phyloP scores from a whole-genome alignment of 164 flowering plant species.

The Vitis rotundifolia region DNA sequence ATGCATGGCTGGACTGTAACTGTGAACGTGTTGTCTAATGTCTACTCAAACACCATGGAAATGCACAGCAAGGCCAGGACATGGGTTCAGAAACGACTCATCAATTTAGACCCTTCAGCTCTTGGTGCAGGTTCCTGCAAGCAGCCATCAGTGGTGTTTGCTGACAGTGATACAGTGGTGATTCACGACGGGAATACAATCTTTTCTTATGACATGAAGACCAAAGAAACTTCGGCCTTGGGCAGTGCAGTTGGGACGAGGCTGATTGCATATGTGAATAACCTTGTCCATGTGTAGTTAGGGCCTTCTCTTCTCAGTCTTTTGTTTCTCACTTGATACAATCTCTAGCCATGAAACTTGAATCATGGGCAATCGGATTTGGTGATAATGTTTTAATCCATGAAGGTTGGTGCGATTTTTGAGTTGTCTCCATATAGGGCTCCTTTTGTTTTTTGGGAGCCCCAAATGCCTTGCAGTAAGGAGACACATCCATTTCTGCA shows the following conservation, averaged over 20 bases:
- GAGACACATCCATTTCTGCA: no score
- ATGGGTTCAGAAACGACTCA: conserved; percentile 17
- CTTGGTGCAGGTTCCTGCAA: background rate
- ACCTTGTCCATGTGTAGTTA: conserved; percentile 37
- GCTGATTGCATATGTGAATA: conserved; percentile 42
- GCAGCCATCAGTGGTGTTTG: conserved; percentile 11
- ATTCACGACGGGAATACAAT: conserved; percentile 8
- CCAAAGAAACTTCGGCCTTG: conserved; percentile 7
- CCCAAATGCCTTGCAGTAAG: no score
- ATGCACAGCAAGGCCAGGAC: conserved; percentile 16
- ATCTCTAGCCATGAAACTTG: background rate
- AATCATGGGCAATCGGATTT: no score
- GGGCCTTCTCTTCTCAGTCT: background rate
- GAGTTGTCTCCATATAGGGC: no score
- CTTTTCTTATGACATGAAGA: conserved; percentile 20
- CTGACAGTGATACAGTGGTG: conserved; percentile 20
- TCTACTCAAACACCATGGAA: conserved; percentile 41
- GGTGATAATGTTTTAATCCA: no score
- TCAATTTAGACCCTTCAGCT: background rate
- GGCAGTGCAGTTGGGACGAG: background rate
- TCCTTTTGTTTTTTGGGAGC: no score
- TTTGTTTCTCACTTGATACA: background rate
- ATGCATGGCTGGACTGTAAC: background rate
- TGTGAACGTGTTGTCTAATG: conserved; percentile 25
- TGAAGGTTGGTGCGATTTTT: no score